Base-by-base conservation (phyloP, 1,284 basidiomycete species). In the Exobasidium cylindrosporum region DNA sequence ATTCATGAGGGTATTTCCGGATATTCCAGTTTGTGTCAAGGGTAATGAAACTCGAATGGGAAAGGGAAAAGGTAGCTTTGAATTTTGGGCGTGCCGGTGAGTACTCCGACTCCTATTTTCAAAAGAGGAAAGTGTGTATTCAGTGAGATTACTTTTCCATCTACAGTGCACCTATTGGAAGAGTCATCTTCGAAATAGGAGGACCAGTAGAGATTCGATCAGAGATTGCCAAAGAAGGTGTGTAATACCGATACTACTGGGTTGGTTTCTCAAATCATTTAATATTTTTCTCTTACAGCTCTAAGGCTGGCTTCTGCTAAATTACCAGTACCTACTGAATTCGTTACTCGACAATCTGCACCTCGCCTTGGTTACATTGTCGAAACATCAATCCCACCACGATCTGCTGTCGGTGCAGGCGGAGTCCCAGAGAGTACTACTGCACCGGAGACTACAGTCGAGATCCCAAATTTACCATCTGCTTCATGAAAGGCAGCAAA, bases 41-140 rank as follows among this genome's bases (percentile, higher is more conserved):
- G 95, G 95, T 59, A 97, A 97, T 77, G 95, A 98, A 81, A 96
- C 94, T 5, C 90, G 96, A 86, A 98, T 98, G 96, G 95, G 95
- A 52, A 97, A 97, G 82, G 96, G 96, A 63, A 98, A 98, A 82
- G 96, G 96, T 53, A 87, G 89, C 0, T 98, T 97, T 75, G 95
- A 97, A 80, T 97, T 86, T 81, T 97, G 95, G 96, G 92, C 94
- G 35, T 92, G 91, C 65, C 86, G 91, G 91, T 92, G 76, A 64
- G 86, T 68, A 23, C 7, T 6, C 4, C 5, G 23, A 31, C 50
- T 5, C 13, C 13, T 3, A 4, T 28, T 10, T 10, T 13, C 6
- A 43, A 57, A 26, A 31, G 24, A 30, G 31, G 1, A 24, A 24
- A n/a, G 55, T 59, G 54, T 14, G 56, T 53, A 31, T 14, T 29